These are phyloP conservation scores for Hapsidospora chrysogenum DNA, from an alignment of 495 filamentous ascomycete species.

Conservation along the genomic window DNA sequence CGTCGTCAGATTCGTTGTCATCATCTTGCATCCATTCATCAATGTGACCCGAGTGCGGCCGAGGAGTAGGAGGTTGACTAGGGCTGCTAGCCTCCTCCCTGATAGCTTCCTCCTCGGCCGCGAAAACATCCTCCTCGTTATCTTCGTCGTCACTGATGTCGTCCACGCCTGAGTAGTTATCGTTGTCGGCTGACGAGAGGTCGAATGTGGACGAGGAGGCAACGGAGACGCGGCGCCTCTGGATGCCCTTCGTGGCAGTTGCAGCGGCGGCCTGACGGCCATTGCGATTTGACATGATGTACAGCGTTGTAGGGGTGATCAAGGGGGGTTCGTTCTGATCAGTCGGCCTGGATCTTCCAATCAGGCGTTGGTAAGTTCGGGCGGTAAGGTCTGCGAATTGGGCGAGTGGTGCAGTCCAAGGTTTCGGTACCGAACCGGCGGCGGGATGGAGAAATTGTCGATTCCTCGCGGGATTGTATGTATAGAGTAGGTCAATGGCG, in stretches of 20 bases:
- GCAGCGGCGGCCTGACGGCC: slow-evolving; percentile 29
- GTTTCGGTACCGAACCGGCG: too few relatives aligned
- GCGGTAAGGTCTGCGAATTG: too few relatives aligned
- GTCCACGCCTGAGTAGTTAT: slow-evolving; percentile 56
- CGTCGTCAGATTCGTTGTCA: slow-evolving; percentile 15
- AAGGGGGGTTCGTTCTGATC: not conserved
- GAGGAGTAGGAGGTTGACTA: slow-evolving; percentile 22
- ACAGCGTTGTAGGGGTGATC: not conserved
- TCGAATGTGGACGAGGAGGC: slow-evolving; percentile 23
- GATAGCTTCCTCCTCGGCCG: slow-evolving; percentile 58
- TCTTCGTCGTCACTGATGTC: slow-evolving; percentile 64
- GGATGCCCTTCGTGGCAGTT: slow-evolving; percentile 21
- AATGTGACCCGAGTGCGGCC: slow-evolving; percentile 13
- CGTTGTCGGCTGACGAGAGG: slow-evolving; percentile 38
- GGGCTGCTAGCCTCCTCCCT: slow-evolving; percentile 19
- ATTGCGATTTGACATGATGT: slow-evolving; percentile 32
- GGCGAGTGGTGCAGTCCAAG: too few relatives aligned
- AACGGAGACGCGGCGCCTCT: slow-evolving; percentile 19
- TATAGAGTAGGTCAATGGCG: too few relatives aligned
- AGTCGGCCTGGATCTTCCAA: too few relatives aligned
- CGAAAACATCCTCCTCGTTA: slow-evolving; percentile 48
- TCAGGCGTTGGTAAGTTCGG: too few relatives aligned
- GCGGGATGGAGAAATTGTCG: too few relatives aligned
- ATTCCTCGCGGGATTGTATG: too few relatives aligned
- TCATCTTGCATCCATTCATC: slow-evolving; percentile 9